Evolutionary conservation across 225 moss, liverwort and hornwort genomes (phyloP), one percentile per base, ranked within the genome.

Genomic region (Sphagnum tenellum): DNA sequence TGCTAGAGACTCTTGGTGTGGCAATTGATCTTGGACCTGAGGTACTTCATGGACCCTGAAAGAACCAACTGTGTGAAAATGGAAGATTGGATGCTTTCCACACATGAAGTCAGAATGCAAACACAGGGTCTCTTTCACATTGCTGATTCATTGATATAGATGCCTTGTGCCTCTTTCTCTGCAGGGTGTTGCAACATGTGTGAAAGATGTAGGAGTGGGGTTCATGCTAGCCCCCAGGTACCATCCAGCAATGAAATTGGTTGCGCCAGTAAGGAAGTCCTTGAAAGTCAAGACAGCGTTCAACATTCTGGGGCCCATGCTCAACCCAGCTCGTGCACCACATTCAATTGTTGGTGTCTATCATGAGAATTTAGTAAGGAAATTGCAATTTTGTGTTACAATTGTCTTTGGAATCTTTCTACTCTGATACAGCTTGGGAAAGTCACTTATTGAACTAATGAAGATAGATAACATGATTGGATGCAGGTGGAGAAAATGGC

Each of bases 341-440:
- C 87, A 83, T 69, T 89, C 98, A 13, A 98, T 98, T 71, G 90
- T 98, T 46, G 98, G 98, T 50, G 98, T 98, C 47, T 93, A 90
- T 76, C 81, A 83, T 63, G 77, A 90, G 9, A 89, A 89, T 62
- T 72, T 98, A 64, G 98, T 94, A 60, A 72, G 90, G 12, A 64
- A 13, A 29, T 29, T 29, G 29, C 29, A 29, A 29, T 29, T 29
- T 29, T 29, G 29, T 29, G 29, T 29, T 29, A 29, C 29, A 29
- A 29, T 29, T 29, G 29, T 29, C 29, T 29, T 29, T 29, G 29
- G 29, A 29, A 29, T 29, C 29, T 29, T 29, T 29, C 29, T 29
- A 29, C 29, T 29, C 29, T 29, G 29, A 29, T 29, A 29, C 29
- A 29, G 29, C 29, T 29, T 29, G 29, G 29, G 29, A 29, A 29